A percentile compares a stretch with the other conserved stretches of the same genome.
These are phyloP conservation scores for Oryza officinalis DNA, from an alignment of 176 grass and related monocot species.

Conservation along the genomic window DNA sequence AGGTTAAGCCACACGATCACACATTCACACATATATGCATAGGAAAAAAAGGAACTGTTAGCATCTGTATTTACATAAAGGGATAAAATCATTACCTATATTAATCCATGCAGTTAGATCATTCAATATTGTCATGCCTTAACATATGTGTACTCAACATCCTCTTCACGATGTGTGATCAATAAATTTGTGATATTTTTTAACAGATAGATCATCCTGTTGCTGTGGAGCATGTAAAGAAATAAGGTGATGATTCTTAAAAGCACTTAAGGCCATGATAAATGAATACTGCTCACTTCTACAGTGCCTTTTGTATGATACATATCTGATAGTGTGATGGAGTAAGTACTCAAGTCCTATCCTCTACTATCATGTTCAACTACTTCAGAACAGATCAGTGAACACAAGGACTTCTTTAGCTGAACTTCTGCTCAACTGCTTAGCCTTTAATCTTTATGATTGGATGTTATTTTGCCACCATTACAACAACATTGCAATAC, in stretches of 20 bases:
- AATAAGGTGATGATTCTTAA: slow-evolving; percentile 77
- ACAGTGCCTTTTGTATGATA: too few relatives aligned
- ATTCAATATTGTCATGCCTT: neutral
- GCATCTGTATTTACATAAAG: too few relatives aligned
- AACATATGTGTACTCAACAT: neutral
- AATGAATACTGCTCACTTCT: too few relatives aligned
- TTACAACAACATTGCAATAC: neutral
- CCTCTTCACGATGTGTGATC: slow-evolving; percentile 24
- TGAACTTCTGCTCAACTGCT: neutral
- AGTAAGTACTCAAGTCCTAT: too few relatives aligned
- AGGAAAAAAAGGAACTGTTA: too few relatives aligned
- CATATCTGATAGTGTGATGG: too few relatives aligned
- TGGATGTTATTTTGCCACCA: neutral
- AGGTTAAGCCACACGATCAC: neutral
- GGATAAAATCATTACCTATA: too few relatives aligned
- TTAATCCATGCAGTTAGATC: neutral
- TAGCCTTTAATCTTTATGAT: neutral
- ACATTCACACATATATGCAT: too few relatives aligned
- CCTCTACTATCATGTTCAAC: neutral
- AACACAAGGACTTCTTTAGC: neutral
- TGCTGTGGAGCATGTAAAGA: slow-evolving; percentile 81
- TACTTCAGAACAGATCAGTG: neutral
- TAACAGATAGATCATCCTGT: slow-evolving; percentile 72
- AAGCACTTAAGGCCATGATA: slow-evolving; percentile 70
- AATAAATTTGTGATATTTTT: slow-evolving; percentile 25